Percentiles rank a stretch among this genome's conserved stretches.
Conservation (phyloP, 148 eudicot species). For the Arbutus unedo region DNA sequence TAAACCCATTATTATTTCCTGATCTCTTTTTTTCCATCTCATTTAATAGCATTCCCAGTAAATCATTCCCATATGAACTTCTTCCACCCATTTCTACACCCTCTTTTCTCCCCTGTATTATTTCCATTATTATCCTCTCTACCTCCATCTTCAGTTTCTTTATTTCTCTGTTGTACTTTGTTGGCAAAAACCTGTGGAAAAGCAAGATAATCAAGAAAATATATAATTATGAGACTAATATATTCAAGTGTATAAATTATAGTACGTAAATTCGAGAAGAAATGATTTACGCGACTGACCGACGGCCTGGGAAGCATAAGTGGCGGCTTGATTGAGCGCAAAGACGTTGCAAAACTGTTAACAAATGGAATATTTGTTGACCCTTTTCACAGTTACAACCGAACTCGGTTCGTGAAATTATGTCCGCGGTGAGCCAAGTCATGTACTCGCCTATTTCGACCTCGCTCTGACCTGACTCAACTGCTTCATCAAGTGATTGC, state of each 20-base stretch:
- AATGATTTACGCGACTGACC: slow-evolving; percentile 29
- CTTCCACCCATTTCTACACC: slow-evolving; percentile 65
- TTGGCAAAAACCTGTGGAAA: slow-evolving; percentile 66
- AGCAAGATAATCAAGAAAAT: background rate
- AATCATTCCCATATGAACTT: slow-evolving; percentile 73
- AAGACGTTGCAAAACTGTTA: slow-evolving; percentile 54
- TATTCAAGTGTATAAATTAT: no score
- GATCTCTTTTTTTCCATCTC: slow-evolving; percentile 55
- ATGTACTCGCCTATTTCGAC: slow-evolving; percentile 74
- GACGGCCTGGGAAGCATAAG: slow-evolving; percentile 79
- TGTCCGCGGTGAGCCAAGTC: slow-evolving; percentile 69
- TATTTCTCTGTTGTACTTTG: slow-evolving; percentile 84
- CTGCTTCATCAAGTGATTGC: slow-evolving; percentile 33
- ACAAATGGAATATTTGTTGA: slow-evolving; percentile 57
- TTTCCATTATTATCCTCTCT: slow-evolving; percentile 70
- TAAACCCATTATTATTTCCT: slow-evolving; percentile 24
- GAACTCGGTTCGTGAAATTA: slow-evolving; percentile 77
- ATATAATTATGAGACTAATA: no score
- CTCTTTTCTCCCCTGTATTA: slow-evolving; percentile 61
- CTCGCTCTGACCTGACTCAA: slow-evolving; percentile 38
- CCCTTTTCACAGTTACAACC: slow-evolving; percentile 77
- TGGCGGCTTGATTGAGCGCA: slow-evolving; percentile 84
- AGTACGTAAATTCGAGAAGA: no score
- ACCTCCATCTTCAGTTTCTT: slow-evolving; percentile 70
- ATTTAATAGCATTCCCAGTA: slow-evolving; percentile 71